Base-by-base conservation (phyloP, 2,329 filamentous ascomycete species). In the Penicillium occitanis region DNA sequence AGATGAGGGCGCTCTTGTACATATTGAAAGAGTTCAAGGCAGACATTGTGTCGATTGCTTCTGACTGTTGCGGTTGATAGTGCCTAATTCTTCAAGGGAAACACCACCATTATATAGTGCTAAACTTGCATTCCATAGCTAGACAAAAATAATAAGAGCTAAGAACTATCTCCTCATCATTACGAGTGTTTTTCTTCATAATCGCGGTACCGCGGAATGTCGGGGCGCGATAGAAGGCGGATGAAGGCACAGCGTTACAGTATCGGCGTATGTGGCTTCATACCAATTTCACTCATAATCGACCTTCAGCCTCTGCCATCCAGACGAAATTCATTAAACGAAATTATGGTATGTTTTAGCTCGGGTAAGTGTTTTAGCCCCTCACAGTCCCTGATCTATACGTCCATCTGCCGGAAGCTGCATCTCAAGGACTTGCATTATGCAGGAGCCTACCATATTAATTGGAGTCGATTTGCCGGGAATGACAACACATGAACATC, bases 11-110 rank as follows among this genome's bases (percentile, higher is more conserved):
- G 25, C 48, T 58, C 35, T 65, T 58, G 40, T 46, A 67, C 61
- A 67, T 67, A 42, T 22, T 65, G 61, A 64, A 58, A n/a, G 61
- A 57, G 40, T 35, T 62, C n/a, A 62, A 51, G 22, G 46, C 30
- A 55, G 44, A 63, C 61, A 63, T 63, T 28, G 14, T 51, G 60
- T 62, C 42, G 60, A 30, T 51, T 50, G 44, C 30, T 62, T 37
- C 30, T 40, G 57, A 13, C 25, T 60, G 22, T 50, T 62, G 60
- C 11, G 19, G 22, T 40, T 62, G 60, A 42, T 62, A 30, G 40
- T 62, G 33, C 17, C 13, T n/a, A 19, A 62, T 40, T 53, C 46
- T 37, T 17, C 28, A 37, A 37, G 42, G 42, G 1, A 40, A 51
- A 62, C 46, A 30, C 40, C 40, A 3, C 22, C 14, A 60, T 46